A percentile compares a stretch with the other conserved stretches of the same genome.
Conservation (phyloP, 208 protist genomes). For the Leishmania tarentolae region DNA sequence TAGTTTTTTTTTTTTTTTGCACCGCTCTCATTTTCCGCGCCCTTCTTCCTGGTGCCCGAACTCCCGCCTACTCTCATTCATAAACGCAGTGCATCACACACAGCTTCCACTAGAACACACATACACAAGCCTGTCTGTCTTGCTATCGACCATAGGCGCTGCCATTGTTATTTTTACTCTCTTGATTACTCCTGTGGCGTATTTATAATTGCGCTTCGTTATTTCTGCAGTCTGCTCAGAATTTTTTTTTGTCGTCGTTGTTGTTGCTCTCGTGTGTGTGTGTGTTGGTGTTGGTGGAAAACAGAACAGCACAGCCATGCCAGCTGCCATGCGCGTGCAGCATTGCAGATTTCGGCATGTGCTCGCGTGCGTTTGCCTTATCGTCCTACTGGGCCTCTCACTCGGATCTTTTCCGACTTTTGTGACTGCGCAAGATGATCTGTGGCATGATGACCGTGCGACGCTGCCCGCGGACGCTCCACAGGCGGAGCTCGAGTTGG, state of each 20-base stretch:
- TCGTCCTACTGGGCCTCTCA: not conserved
- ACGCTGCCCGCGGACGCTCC: not conserved
- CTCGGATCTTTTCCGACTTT: not conserved
- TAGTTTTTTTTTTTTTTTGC: not conserved
- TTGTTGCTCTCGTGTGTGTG: not conserved
- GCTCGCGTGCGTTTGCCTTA: conserved; percentile 3
- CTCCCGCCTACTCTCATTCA: not conserved
- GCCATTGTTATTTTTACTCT: not conserved
- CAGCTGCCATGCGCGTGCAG: not conserved
- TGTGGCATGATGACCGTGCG: not conserved
- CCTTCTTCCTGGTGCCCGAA: not conserved
- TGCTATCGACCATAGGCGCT: not conserved
- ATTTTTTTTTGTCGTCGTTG: not conserved
- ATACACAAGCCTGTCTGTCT: no score
- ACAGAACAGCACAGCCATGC: not conserved
- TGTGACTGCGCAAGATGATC: not conserved
- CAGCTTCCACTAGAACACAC: not conserved
- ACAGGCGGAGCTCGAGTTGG: not conserved
- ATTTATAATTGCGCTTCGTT: not conserved
- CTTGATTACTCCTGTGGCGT: not conserved
- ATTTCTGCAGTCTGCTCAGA: not conserved
- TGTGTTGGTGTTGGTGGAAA: not conserved
- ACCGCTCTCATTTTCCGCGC: not conserved
- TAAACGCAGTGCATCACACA: not conserved
- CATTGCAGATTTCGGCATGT: not conserved